phyloP scores from a whole-genome alignment of 2,329 filamentous ascomycete species.

The Berkeleyomyces rouxiae region DNA sequence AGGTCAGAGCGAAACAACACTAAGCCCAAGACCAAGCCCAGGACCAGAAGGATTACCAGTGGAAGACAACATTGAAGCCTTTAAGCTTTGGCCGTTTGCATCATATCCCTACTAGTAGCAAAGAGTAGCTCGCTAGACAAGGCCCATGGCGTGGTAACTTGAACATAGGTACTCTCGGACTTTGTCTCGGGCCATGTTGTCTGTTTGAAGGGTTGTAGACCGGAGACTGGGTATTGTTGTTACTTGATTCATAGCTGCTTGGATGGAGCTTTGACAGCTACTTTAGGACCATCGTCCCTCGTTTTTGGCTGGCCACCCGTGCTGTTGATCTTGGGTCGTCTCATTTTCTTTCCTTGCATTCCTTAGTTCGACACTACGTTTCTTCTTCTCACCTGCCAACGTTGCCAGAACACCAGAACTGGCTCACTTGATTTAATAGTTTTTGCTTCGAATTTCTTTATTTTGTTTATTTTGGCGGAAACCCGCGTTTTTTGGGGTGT shows the following conservation, averaged over 20 bases:
- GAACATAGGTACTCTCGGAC: background rate
- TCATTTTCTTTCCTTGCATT: background rate
- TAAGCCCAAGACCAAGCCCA: background rate
- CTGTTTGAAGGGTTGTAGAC: background rate
- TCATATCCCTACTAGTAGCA: conserved; percentile 1
- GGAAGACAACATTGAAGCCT: conserved; percentile 1
- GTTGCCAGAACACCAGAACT: background rate
- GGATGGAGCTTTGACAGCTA: background rate
- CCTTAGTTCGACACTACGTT: background rate
- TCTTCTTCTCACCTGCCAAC: background rate
- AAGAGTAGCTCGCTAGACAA: background rate
- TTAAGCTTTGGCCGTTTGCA: conserved; percentile 1
- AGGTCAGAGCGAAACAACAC: conserved; percentile 1
- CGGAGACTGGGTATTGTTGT: background rate
- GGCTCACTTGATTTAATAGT: background rate
- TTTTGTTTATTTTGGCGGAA: too few relatives aligned
- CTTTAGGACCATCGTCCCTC: background rate
- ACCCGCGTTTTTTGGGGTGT: too few relatives aligned
- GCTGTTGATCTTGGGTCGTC: background rate
- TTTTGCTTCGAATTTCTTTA: too few relatives aligned
- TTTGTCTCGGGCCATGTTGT: background rate
- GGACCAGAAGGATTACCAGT: background rate
- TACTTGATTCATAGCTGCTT: background rate
- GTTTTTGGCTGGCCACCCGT: background rate
- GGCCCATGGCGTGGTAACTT: background rate